Evolutionary conservation across 2,329 filamentous ascomycete species (phyloP).

Genomic region (Daldinia sp.): DNA sequence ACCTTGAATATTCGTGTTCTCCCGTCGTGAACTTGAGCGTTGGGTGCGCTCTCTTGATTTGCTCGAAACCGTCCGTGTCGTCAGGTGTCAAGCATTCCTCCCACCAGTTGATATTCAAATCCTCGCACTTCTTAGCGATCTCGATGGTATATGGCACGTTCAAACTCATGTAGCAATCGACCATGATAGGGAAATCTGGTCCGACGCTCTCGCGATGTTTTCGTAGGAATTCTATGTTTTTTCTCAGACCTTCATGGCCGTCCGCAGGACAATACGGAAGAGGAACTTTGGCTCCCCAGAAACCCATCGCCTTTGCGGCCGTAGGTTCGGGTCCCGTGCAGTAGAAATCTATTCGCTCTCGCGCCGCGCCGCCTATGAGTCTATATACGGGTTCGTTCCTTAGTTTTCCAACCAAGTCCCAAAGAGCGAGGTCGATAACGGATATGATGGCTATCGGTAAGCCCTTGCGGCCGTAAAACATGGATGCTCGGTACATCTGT

Average conservation of each 20-base stretch:
- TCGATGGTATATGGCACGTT: conserved; percentile 95
- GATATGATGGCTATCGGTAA: conserved; percentile 91
- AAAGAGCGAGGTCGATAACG: conserved; percentile 91
- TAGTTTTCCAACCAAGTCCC: conserved; percentile 93
- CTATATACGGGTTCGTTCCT: conserved; percentile 94
- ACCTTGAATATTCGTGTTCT: conserved; percentile 94
- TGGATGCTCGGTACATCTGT: conserved; percentile 94
- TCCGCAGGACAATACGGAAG: conserved; percentile 92
- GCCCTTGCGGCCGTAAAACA: conserved; percentile 97
- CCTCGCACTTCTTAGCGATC: conserved; percentile 83
- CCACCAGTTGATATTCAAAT: conserved; percentile 96
- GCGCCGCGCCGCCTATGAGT: conserved; percentile 90
- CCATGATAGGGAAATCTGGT: conserved; percentile 91
- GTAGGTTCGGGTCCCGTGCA: conserved; percentile 90
- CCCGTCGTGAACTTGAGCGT: conserved; percentile 94
- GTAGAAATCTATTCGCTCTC: conserved; percentile 88
- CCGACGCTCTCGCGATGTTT: conserved; percentile 87
- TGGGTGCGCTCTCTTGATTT: conserved; percentile 91
- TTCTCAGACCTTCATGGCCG: conserved; percentile 81
- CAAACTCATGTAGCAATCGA: conserved; percentile 97
- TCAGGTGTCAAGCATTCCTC: conserved; percentile 93
- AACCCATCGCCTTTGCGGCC: conserved; percentile 86
- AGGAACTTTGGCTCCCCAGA: conserved; percentile 90
- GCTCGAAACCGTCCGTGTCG: conserved; percentile 89
- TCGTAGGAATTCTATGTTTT: conserved; percentile 90